Evolutionary conservation across 2,329 filamentous ascomycete species (phyloP).

Genomic region (Ophiostoma piceae): DNA sequence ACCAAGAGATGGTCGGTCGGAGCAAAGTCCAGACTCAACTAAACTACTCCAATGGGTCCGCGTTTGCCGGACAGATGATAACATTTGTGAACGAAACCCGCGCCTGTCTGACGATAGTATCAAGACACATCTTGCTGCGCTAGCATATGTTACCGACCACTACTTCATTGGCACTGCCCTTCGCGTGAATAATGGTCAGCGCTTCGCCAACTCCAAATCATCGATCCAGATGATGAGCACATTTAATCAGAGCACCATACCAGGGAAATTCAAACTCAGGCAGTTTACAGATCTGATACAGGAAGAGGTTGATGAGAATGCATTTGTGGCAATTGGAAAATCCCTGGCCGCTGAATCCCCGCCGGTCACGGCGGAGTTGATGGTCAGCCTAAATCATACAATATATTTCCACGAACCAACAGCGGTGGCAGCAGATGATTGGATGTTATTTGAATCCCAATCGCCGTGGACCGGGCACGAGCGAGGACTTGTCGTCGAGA

Average conservation of each 20-base stretch:
- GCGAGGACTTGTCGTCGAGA: slow-evolving; percentile 68
- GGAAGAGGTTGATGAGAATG: slow-evolving; percentile 21
- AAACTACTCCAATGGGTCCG: slow-evolving; percentile 13
- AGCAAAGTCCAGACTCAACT: neutral
- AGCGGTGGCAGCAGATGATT: slow-evolving; percentile 57
- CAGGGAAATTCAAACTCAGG: neutral
- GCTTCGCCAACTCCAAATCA: neutral
- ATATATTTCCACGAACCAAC: slow-evolving; percentile 61
- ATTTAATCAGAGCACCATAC: neutral
- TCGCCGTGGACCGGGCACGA: slow-evolving; percentile 75
- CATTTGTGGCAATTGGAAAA: neutral
- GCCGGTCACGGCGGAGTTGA: slow-evolving; percentile 60
- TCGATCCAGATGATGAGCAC: neutral
- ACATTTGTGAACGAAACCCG: neutral
- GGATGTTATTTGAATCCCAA: slow-evolving; percentile 76
- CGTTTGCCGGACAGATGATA: neutral
- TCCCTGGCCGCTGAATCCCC: neutral
- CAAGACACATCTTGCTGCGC: slow-evolving; percentile 71
- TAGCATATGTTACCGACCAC: slow-evolving; percentile 89
- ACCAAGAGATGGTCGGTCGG: neutral
- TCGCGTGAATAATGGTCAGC: slow-evolving; percentile 58
- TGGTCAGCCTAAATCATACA: slow-evolving; percentile 72
- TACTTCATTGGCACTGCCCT: slow-evolving; percentile 88
- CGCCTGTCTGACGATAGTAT: neutral
- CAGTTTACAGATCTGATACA: slow-evolving; percentile 9